Percentiles rank a stretch among this genome's conserved stretches.
These are phyloP conservation scores for Pseudogymnoascus sp. DNA, from an alignment of 2,329 filamentous ascomycete species.

Conservation along the genomic window DNA sequence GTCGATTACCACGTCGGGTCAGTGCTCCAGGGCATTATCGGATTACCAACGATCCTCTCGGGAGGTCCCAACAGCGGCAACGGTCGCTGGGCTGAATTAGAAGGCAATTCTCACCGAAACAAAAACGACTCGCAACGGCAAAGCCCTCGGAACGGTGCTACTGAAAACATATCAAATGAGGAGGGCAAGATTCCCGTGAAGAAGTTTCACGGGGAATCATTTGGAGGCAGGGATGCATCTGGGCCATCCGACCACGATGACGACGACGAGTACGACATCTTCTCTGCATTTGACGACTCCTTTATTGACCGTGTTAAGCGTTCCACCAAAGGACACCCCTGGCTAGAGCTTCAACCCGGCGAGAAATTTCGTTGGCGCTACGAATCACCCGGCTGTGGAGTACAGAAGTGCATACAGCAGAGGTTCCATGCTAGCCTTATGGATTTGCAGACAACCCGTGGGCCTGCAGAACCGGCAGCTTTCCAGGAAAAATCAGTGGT, in stretches of 20 bases:
- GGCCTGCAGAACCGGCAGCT: neutral
- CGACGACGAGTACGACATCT: slow-evolving; percentile 6
- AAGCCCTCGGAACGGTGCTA: neutral
- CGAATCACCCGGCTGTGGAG: neutral
- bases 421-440: neutral
- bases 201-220: slow-evolving; percentile 11
- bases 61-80: slow-evolving; percentile 16
- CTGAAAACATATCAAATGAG: neutral
- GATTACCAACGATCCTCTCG: slow-evolving; percentile 27
- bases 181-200: slow-evolving; percentile 17
- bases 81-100: slow-evolving; percentile 23
- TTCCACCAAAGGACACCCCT: neutral
- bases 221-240: neutral
- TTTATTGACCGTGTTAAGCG: neutral
- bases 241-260: slow-evolving; percentile 4
- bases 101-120: slow-evolving; percentile 20
- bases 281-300: neutral
- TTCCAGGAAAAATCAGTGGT: slow-evolving; percentile 24
- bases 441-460: neutral
- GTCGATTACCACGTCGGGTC: slow-evolving; percentile 26
- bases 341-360: neutral
- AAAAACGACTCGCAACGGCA: neutral
- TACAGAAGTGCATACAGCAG: neutral
- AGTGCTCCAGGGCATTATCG: slow-evolving; percentile 27
- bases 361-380: neutral